Conservation (phyloP, 352 stramenopile genomes). For the Phytophthora chlamydospora region DNA sequence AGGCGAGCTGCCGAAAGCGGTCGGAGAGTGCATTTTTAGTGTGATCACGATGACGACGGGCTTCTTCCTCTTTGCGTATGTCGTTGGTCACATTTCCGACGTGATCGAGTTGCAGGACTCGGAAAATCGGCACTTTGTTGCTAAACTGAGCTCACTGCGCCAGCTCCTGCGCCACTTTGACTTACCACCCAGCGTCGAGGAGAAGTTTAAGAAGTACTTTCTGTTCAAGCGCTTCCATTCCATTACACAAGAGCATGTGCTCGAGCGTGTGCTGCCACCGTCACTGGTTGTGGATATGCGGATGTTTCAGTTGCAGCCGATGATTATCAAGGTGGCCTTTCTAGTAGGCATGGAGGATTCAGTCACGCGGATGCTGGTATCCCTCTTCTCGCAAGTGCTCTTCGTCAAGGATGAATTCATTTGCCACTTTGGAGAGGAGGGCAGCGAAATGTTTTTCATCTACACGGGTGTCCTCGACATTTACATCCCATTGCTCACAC, state of each 20-base stretch:
- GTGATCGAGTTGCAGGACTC: constrained; percentile 64
- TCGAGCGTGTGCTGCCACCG: constrained; percentile 58
- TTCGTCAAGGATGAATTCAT: constrained; percentile 65
- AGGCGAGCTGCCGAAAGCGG: constrained; percentile 55
- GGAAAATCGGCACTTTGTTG: constrained; percentile 64
- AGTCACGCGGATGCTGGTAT: constrained; percentile 63
- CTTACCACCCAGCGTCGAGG: constrained; percentile 45
- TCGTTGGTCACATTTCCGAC: constrained; percentile 65
- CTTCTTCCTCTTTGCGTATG: constrained; percentile 68
- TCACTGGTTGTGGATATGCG: constrained; percentile 68
- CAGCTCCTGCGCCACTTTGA: constrained; percentile 60
- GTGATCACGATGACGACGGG: constrained; percentile 61
- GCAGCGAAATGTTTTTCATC: constrained; percentile 76
- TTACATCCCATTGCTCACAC: constrained; percentile 40
- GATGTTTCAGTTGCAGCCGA: constrained; percentile 67
- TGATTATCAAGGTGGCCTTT: constrained; percentile 75
- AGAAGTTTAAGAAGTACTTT: constrained; percentile 70
- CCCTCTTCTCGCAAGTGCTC: constrained; percentile 61
- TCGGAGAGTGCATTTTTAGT: constrained; percentile 59
- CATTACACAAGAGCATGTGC: constrained; percentile 67
- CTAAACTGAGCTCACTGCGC: constrained; percentile 59
- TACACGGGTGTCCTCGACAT: constrained; percentile 59
- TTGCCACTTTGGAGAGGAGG: constrained; percentile 59
- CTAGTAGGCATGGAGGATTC: constrained; percentile 61
- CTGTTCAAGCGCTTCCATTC: constrained; percentile 77